Conservation (phyloP, 345 rosid species). For the Cardamine chenopodiifolia region DNA sequence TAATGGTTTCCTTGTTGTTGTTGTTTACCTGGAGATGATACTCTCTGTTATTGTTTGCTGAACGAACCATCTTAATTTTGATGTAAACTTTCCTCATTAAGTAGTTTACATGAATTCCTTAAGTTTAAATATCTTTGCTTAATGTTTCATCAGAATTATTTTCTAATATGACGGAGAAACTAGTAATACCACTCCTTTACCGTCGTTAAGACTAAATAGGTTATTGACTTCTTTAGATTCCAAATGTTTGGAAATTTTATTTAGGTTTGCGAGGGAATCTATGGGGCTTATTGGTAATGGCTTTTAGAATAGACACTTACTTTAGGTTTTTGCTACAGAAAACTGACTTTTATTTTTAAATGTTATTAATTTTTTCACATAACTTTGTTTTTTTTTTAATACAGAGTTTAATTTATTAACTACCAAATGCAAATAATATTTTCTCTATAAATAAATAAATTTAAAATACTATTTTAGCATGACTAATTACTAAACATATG, state of each 20-base stretch:
- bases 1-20: slow-evolving; percentile 1
- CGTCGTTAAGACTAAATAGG: no score
- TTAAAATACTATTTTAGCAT: no score
- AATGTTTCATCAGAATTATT: background rate
- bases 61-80: slow-evolving; percentile 4
- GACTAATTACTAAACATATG: no score
- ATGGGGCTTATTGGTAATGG: no score
- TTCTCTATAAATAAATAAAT: no score
- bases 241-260: background rate
- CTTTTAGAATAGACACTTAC: no score
- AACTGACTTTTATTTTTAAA: no score
- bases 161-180: background rate
- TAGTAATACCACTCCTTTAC: background rate
- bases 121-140: background rate
- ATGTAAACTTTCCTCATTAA: slow-evolving; percentile 12
- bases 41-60: background rate
- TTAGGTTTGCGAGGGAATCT: background rate
- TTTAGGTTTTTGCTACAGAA: no score
- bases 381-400: no score
- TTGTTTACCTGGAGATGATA: background rate
- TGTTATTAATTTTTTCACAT: no score
- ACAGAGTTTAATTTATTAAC: no score
- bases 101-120: slow-evolving; percentile 9
- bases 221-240: background rate
- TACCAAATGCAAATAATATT: no score